Conservation (phyloP, 257 asterid genomes). For the Anisodus acutangulus region DNA sequence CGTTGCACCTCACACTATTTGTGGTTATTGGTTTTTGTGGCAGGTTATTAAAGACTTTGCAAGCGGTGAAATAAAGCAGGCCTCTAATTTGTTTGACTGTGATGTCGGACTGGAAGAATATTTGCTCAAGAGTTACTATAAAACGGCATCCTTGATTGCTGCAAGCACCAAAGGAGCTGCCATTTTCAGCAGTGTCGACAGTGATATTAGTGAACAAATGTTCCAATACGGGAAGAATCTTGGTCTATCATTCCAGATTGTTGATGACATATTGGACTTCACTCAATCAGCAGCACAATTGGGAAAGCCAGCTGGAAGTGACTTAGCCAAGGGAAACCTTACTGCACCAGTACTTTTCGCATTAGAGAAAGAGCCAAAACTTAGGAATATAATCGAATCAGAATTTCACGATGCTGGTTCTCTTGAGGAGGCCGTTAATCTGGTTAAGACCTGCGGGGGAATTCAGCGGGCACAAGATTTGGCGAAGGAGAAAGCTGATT, state of each 20-base stretch:
- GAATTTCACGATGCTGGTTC: conserved; percentile 81
- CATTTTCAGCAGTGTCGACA: conserved; percentile 72
- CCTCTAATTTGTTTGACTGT: conserved; percentile 82
- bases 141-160: conserved; percentile 91
- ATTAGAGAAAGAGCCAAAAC: conserved; percentile 62
- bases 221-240: conserved; percentile 87
- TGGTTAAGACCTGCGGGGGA: conserved; percentile 74
- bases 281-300: conserved; percentile 91
- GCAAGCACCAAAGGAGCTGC: conserved; percentile 96
- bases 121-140: conserved; percentile 86
- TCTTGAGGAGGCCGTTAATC: conserved; percentile 73
- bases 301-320: conserved; percentile 94
- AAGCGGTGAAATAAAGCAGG: conserved; percentile 97
- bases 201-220: conserved; percentile 66
- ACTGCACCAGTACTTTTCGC: conserved; percentile 93
- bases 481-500: conserved; percentile 75
- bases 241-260: conserved; percentile 88
- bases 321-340: conserved; percentile 77
- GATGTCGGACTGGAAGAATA: conserved; percentile 83
- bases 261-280: conserved; percentile 86
- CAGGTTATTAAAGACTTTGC: conserved; percentile 98
- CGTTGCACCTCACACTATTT: neutral
- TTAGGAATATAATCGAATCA: conserved; percentile 78
- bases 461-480: conserved; percentile 72
- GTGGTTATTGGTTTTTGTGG: conserved; percentile 15